Conservation (phyloP, 1,284 basidiomycete species). For the Leucoagaricus sp. region DNA sequence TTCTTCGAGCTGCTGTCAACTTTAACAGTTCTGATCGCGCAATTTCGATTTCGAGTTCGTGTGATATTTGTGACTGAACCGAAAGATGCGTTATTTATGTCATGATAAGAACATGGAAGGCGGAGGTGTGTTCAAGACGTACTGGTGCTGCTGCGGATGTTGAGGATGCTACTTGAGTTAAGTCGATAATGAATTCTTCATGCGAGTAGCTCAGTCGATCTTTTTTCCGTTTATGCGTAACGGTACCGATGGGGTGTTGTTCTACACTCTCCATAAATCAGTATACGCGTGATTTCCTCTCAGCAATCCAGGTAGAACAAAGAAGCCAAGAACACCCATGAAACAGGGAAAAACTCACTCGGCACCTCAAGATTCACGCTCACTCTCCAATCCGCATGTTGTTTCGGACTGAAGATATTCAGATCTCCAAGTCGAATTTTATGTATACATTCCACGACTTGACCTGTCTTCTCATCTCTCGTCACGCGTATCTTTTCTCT, state of each 20-base stretch:
- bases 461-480: conserved; percentile 72
- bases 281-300: too few relatives aligned
- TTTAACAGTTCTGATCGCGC: conserved; percentile 62
- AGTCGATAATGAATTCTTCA: conserved; percentile 90
- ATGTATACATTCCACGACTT: conserved; percentile 66
- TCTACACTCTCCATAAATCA: conserved; percentile 37
- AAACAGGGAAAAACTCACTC: conserved; percentile 41
- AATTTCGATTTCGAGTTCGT: conserved; percentile 77
- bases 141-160: conserved; percentile 49
- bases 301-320: too few relatives aligned
- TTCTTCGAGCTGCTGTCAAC: conserved; percentile 57
- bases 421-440: conserved; percentile 88
- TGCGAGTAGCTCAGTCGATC: conserved; percentile 93
- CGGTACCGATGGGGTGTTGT: conserved; percentile 57
- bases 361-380: conserved; percentile 88
- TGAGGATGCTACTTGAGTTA: conserved; percentile 84
- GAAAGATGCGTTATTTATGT: conserved; percentile 1
- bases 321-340: too few relatives aligned
- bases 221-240: conserved; percentile 72
- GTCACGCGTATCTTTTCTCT: conserved; percentile 84
- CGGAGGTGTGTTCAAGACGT: conserved; percentile 24
- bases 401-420: conserved; percentile 85
- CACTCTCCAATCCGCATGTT: conserved; percentile 87
- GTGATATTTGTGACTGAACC: conserved; percentile 58
- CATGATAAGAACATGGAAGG: conserved; percentile 1